phyloP scores from a whole-genome alignment of 2,329 filamentous ascomycete genomes.

The Ophiobolus disseminans region DNA sequence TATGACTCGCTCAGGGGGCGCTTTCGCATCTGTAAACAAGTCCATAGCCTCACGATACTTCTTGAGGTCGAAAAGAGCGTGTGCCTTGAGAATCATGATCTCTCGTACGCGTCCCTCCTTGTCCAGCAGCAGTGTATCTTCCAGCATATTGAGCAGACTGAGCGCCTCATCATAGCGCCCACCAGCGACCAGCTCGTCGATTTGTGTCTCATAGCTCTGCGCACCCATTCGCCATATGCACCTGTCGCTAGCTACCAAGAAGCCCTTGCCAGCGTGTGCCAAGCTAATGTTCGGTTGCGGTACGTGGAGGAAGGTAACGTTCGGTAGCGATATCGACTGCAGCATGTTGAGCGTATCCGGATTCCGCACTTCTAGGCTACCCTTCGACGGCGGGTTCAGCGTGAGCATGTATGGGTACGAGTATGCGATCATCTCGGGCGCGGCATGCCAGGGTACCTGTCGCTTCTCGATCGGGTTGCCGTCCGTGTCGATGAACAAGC shows the following conservation, averaged over 20 bases:
- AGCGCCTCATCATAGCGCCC: constrained; percentile 88
- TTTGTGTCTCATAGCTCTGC: constrained; percentile 87
- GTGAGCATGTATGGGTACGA: constrained; percentile 96
- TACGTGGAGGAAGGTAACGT: constrained; percentile 85
- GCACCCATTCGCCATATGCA: constrained; percentile 96
- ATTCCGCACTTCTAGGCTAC: constrained; percentile 87
- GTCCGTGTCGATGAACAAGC: constrained; percentile 84
- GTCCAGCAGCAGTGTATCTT: constrained; percentile 85
- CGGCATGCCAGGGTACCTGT: constrained; percentile 89
- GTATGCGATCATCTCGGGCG: constrained; percentile 91
- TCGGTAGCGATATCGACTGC: constrained; percentile 82
- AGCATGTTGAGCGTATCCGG: constrained; percentile 89
- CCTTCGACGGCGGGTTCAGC: constrained; percentile 81
- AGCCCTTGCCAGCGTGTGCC: constrained; percentile 95
- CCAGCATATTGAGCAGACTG: constrained; percentile 85
- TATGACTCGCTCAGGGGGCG: constrained; percentile 87
- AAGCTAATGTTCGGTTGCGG: constrained; percentile 91
- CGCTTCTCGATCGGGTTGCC: constrained; percentile 82
- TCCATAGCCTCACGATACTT: constrained; percentile 89
- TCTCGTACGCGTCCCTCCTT: constrained; percentile 82
- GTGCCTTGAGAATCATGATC: constrained; percentile 90
- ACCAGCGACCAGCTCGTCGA: constrained; percentile 78
- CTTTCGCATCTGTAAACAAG: constrained; percentile 87
- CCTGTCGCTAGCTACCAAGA: constrained; percentile 89
- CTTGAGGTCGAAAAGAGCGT: constrained; percentile 78